These are phyloP conservation scores for Macadamia integrifolia DNA, from an alignment of 164 flowering plant genomes.

Conservation along the genomic window DNA sequence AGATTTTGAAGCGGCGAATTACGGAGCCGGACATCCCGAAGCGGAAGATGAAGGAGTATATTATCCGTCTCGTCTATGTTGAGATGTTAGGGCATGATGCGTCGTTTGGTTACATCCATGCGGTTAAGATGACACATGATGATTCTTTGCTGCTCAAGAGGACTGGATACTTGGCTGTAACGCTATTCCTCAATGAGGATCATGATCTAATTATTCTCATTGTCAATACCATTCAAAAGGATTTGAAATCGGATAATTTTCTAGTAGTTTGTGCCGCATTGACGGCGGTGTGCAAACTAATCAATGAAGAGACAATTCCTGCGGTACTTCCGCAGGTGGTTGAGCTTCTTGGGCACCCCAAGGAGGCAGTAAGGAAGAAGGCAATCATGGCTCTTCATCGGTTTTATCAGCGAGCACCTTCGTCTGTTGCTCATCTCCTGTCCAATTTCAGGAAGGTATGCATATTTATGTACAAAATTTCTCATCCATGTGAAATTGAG, in stretches of 20 bases:
- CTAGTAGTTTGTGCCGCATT: conserved; percentile 86
- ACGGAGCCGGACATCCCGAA: conserved; percentile 78
- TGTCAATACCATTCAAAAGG: conserved; percentile 98
- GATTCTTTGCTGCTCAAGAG: conserved; percentile 63
- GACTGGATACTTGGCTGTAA: conserved; percentile 93
- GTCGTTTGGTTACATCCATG: conserved; percentile 95
- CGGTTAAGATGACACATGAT: conserved; percentile 98
- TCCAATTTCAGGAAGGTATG: conserved; percentile 81
- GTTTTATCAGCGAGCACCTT: conserved; percentile 71
- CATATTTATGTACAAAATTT: background rate
- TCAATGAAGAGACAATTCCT: conserved; percentile 98
- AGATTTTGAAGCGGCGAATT: conserved; percentile 70
- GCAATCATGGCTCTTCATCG: conserved; percentile 97
- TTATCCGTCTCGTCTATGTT: conserved; percentile 79
- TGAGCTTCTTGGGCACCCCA: conserved; percentile 64
- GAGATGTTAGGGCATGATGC: conserved; percentile 99
- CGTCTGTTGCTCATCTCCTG: conserved; percentile 67
- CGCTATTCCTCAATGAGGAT: conserved; percentile 80
- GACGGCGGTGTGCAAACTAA: conserved; percentile 83
- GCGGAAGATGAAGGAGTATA: conserved; percentile 93
- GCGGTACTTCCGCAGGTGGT: conserved; percentile 93
- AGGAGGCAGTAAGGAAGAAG: conserved; percentile 96
- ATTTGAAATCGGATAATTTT: conserved; percentile 78
- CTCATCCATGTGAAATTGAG: background rate
- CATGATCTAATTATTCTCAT: conserved; percentile 92